A percentile compares a stretch with the other conserved stretches of the same genome.
phyloP scores from a whole-genome alignment of 1,284 basidiomycete species.

The Anthracocystis panici-leucophaei region DNA sequence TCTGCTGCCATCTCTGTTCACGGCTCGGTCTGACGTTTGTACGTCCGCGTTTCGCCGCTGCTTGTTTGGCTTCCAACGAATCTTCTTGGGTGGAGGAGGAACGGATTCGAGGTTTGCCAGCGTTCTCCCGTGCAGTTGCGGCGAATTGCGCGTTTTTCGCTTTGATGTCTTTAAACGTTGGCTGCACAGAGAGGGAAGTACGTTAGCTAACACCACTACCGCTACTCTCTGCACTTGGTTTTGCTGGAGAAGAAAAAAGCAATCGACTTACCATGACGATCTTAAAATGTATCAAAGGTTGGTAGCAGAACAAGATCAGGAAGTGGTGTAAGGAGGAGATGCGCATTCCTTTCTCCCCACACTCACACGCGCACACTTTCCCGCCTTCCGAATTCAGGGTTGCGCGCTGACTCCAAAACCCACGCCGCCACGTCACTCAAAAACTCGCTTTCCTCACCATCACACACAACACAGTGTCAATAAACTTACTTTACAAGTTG shows the following conservation, averaged over 20 bases:
- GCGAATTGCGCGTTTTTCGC: conserved; percentile 46
- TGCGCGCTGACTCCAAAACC: conserved; percentile 3
- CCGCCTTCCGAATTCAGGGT: background rate
- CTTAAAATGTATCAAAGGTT: background rate
- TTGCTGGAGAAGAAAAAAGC: no score
- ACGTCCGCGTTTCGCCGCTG: background rate
- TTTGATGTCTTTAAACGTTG: conserved; percentile 31
- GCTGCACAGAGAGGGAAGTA: conserved; percentile 9
- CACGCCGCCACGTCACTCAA: conserved; percentile 13
- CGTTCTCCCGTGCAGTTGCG: conserved; percentile 25
- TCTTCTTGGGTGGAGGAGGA: background rate
- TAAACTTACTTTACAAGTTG: background rate
- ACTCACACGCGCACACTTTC: background rate
- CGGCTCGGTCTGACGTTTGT: conserved; percentile 30
- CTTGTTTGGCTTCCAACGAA: background rate
- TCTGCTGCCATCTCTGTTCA: background rate
- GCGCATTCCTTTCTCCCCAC: background rate
- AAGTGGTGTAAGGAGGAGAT: background rate
- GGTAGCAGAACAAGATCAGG: no score
- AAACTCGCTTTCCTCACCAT: conserved; percentile 1
- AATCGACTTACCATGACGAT: no score
- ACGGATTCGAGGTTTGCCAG: conserved; percentile 43
- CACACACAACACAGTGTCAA: conserved; percentile 1
- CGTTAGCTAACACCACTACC: no score
- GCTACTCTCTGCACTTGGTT: no score